Conservation (phyloP, 2,329 filamentous ascomycete genomes). For the Alternaria brassicicola region DNA sequence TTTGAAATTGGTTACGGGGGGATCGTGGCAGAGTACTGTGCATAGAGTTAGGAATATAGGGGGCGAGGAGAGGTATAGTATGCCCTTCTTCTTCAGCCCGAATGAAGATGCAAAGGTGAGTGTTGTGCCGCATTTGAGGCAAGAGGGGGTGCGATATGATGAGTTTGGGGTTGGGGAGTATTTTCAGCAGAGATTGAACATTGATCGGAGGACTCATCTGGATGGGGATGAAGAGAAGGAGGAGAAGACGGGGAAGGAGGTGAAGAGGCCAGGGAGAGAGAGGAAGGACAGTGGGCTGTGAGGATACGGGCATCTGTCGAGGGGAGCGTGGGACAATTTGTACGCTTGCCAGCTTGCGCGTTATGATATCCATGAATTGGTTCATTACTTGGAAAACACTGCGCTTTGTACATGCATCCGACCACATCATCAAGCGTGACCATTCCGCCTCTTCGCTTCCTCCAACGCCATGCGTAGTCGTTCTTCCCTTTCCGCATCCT, state of each 20-base stretch:
- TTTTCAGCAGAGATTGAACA: slow-evolving; percentile 40
- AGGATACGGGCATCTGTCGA: not conserved
- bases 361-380: not conserved
- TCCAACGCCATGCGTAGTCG: slow-evolving; percentile 59
- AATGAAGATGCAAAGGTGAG: slow-evolving; percentile 44
- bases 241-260: not conserved
- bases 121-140: slow-evolving; percentile 39
- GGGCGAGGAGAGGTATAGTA: slow-evolving; percentile 48
- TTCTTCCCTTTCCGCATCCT: slow-evolving; percentile 53
- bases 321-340: not conserved
- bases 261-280: not conserved
- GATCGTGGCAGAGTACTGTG: slow-evolving; percentile 49
- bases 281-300: slow-evolving; percentile 1
- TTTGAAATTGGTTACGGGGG: slow-evolving; percentile 51
- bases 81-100: slow-evolving; percentile 51
- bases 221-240: slow-evolving; percentile 13
- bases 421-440: slow-evolving; percentile 22
- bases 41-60: slow-evolving; percentile 51
- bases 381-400: not conserved
- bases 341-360: not conserved
- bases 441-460: slow-evolving; percentile 62
- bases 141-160: slow-evolving; percentile 31
- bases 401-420: not conserved
- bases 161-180: slow-evolving; percentile 43
- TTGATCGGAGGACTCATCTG: slow-evolving; percentile 44